Conservation (phyloP, 2,329 filamentous ascomycete species). For the Penicillium sp. region DNA sequence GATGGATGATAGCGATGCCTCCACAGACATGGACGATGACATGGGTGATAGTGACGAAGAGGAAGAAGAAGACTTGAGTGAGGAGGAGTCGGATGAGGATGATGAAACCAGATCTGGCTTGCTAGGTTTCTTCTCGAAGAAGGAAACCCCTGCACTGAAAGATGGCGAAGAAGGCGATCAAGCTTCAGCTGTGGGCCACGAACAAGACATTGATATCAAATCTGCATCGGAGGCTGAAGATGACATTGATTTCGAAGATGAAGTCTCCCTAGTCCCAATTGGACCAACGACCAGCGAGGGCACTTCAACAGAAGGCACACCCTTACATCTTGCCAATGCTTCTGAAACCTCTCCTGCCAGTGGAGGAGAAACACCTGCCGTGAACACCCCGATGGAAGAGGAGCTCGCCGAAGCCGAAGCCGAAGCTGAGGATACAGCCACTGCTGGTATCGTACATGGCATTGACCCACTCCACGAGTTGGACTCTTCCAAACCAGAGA, state of each 20-base stretch:
- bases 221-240: constrained; percentile 22
- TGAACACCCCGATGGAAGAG: constrained; percentile 15
- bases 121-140: constrained; percentile 49
- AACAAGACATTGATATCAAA: constrained; percentile 27
- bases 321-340: constrained; percentile 21
- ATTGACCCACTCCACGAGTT: neutral
- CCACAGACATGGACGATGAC: constrained; percentile 50
- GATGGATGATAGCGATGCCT: constrained; percentile 47
- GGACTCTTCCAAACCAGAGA: neutral
- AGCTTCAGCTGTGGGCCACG: constrained; percentile 25
- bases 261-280: constrained; percentile 37
- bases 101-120: constrained; percentile 43
- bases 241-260: constrained; percentile 33
- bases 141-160: constrained; percentile 31
- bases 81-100: constrained; percentile 49
- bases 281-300: constrained; percentile 24
- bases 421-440: neutral
- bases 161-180: constrained; percentile 36
- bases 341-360: constrained; percentile 15
- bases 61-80: constrained; percentile 48
- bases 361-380: constrained; percentile 10
- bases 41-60: constrained; percentile 48
- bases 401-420: neutral
- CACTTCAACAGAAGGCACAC: constrained; percentile 30
- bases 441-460: neutral